Base-by-base conservation (phyloP, 2,329 filamentous ascomycete species). In the Penicillium crustosum region DNA sequence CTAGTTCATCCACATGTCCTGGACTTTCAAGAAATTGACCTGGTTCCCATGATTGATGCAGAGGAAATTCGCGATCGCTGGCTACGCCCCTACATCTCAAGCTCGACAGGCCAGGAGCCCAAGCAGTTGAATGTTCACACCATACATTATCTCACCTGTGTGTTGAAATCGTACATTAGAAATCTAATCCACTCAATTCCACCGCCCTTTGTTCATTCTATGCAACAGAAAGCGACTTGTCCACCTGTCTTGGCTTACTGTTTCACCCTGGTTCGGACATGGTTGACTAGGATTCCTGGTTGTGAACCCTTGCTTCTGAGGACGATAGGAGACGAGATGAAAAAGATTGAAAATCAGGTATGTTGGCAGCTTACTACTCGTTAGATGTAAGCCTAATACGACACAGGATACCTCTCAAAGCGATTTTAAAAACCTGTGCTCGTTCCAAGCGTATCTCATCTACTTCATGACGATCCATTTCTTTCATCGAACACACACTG, bases 361-460 rank as follows among this genome's bases (percentile, higher is more conserved):
- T n/a, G 33, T 6, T 21, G 17, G 2, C 5, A 15, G 7, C 10
- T 29, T 19, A 6, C 6, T 42, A 2, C 53, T 31, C 21, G 7
- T 38, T n/a, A 4, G 23, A 38, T 5, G 0, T 21, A 13, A 35
- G 2, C 4, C 47, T 56, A 39, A 54, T 13, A 29, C 27, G 7
- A n/a, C 2, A 21, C 21, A 55, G 19, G 43, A 55, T 36, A 27
- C 69, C 70, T 17, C 35, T 23, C 35, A 15, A 23, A 65, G 54
- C 44, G 63, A 71, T 19, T 61, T 70, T 29, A 63, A 68, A 6
- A 67, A 76, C 0, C 74, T 85, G 0, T 74, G 76, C 0, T 70
- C 77, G 1, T 82, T 83, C 39, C 83, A 85, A 60, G 79, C 82
- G 0, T 83, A 82, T 63, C 68, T 85, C 3, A 74, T 84, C n/a